These are phyloP conservation scores for Phlegmacium glaucopus DNA, from an alignment of 768 basidiomycete species.

Conservation along the genomic window DNA sequence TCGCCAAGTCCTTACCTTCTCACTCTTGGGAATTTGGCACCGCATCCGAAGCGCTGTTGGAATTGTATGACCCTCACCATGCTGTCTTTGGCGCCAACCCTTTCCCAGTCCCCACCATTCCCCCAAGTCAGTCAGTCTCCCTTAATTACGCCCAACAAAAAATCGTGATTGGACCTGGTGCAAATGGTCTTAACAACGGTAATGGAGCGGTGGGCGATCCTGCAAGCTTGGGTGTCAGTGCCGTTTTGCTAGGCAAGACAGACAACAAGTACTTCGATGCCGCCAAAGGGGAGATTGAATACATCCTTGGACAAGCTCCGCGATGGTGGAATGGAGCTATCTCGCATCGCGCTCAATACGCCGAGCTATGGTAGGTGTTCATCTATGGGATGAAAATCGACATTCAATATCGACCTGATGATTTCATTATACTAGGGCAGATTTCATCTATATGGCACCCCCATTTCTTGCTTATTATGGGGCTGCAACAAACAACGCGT, in stretches of 20 bases:
- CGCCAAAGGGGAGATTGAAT: constrained; percentile 29
- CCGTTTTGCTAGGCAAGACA: constrained; percentile 39
- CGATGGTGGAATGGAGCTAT: constrained; percentile 43
- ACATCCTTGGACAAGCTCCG: constrained; percentile 32
- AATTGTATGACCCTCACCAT: constrained; percentile 36
- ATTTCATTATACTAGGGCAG: constrained; percentile 31
- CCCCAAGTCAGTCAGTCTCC: constrained; percentile 18
- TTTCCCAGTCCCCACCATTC: constrained; percentile 29
- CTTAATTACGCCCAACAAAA: constrained; percentile 37
- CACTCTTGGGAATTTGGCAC: constrained; percentile 50
- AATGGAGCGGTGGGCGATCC: constrained; percentile 45
- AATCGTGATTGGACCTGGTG: constrained; percentile 32
- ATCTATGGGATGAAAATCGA: background rate
- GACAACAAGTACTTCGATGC: constrained; percentile 28
- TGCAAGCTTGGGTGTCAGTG: constrained; percentile 45
- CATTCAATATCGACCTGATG: no score
- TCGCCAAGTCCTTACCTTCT: constrained; percentile 34
- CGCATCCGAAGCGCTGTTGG: constrained; percentile 38
- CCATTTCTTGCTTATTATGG: constrained; percentile 49
- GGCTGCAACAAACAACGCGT: constrained; percentile 32
- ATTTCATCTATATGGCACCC: constrained; percentile 51
- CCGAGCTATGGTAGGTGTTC: constrained; percentile 40
- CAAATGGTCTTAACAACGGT: constrained; percentile 32
- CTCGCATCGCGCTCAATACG: constrained; percentile 34
- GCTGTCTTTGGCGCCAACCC: constrained; percentile 37